These are phyloP conservation scores for Phaffia australis DNA, from an alignment of 768 basidiomycete species.

Conservation along the genomic window DNA sequence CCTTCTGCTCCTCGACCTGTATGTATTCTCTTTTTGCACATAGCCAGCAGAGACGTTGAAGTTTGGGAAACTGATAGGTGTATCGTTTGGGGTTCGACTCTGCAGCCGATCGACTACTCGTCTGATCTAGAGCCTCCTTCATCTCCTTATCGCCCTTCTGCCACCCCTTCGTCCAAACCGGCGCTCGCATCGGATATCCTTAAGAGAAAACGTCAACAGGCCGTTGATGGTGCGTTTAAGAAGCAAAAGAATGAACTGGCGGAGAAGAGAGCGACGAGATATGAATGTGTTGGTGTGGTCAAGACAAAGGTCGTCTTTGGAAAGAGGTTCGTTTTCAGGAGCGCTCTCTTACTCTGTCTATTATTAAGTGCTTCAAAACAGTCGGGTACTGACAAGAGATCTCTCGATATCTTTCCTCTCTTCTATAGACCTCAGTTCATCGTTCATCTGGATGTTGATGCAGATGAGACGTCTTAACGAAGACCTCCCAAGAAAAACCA, in stretches of 20 bases:
- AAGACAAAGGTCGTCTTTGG: constrained; percentile 74
- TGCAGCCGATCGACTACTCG: constrained; percentile 21
- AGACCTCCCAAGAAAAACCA: too few species aligned
- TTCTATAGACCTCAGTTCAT: too few species aligned
- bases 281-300: constrained; percentile 60
- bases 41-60: background rate
- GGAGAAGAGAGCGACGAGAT: constrained; percentile 40
- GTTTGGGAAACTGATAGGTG: background rate
- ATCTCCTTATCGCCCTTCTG: constrained; percentile 4
- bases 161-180: constrained; percentile 6
- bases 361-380: too few species aligned
- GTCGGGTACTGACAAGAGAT: too few species aligned
- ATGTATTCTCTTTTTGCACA: background rate
- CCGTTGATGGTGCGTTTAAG: background rate
- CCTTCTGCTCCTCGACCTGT: background rate
- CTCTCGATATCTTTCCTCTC: too few species aligned
- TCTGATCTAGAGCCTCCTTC: constrained; percentile 22
- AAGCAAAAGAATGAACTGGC: constrained; percentile 3
- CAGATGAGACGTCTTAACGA: too few species aligned
- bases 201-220: constrained; percentile 11
- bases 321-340: constrained; percentile 53
- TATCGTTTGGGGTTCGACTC: background rate
- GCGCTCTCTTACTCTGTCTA: background rate
- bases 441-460: too few species aligned
- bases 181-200: background rate